A percentile compares a stretch with the other conserved stretches of the same genome.
Conservation (phyloP, 2,329 filamentous ascomycete species). For the Pseudogymnoascus sp. region DNA sequence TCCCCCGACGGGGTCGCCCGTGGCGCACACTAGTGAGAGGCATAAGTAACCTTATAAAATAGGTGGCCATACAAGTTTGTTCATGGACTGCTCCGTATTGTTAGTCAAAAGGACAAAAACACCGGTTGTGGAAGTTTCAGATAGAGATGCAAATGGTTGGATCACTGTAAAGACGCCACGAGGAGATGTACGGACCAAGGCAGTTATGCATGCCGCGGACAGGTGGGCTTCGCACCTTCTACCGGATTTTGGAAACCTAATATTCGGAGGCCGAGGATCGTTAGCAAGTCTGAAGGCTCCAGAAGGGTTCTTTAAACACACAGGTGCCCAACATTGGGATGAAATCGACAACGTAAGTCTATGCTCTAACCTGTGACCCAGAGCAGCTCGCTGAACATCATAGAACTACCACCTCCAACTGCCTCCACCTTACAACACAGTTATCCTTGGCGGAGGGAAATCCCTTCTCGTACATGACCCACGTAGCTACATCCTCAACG, state of each 20-base stretch:
- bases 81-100: neutral
- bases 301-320: neutral
- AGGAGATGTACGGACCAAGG: neutral
- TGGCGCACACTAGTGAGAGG: too few relatives aligned
- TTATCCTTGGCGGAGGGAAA: slow-evolving; percentile 25
- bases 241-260: neutral
- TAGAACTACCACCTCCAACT: slow-evolving; percentile 28
- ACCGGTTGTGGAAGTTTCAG: neutral
- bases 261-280: neutral
- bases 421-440: slow-evolving; percentile 25
- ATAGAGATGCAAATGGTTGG: neutral
- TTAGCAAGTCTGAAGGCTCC: neutral
- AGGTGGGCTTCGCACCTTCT: neutral
- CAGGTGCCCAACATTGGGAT: neutral
- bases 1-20: too few relatives aligned
- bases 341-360: neutral
- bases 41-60: neutral
- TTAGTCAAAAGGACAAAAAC: neutral
- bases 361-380: neutral
- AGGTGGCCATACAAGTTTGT: neutral
- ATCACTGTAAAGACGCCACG: neutral
- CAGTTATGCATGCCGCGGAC: neutral
- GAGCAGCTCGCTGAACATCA: neutral
- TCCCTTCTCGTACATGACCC: slow-evolving; percentile 23
- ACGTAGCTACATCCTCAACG: slow-evolving; percentile 18